Evolutionary conservation across 257 asterid genomes (phyloP), one percentile per base, ranked within the genome.

Genomic region (Leonotis leonurus): DNA sequence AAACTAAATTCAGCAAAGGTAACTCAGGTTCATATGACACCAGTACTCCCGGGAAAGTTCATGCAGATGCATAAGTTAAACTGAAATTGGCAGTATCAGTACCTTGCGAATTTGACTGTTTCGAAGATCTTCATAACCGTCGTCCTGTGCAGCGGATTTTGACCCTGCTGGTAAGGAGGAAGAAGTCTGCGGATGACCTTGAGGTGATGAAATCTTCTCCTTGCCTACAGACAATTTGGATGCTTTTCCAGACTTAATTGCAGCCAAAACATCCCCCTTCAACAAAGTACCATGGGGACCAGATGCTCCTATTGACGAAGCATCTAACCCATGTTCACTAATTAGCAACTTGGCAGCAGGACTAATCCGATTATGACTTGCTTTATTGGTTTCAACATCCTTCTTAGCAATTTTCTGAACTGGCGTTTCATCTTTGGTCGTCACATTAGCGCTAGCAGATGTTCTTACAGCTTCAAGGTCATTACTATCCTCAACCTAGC

Each of bases 71-170:
- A 50, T 51, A 65, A 41, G 25, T 61, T 56, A 58, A n/a, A 39
- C 29, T 68, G 37, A 39, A 44, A 49, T 41, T 40, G 41, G 62
- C 16, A 53, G 52, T 49, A 33, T 2, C 62, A 52, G 63, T 73
- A 93, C 99, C 99, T 89, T 93, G 72, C 97, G 92, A 71, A 93
- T 90, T 83, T 89, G 99, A 81, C 86, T 93, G 70, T 90, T 89
- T 56, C 95, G 93, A 11, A 85, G 56, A 78, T 93, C 99, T 70
- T 75, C 93, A 81, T 85, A 81, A 64, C 84, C 76, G 80, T 70
- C 89, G 41, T 75, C 81, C 63, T 77, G 84, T 60, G 60, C 68
- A 51, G 56, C 50, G 60, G 95, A 73, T 78, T 75, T 87, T 51
- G 77, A 62, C 50, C 74, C 88, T 32, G 56, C 52, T 61, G 83